Evolutionary conservation across 257 asterid genomes (phyloP).

Genomic region (Nemophila menziesii): DNA sequence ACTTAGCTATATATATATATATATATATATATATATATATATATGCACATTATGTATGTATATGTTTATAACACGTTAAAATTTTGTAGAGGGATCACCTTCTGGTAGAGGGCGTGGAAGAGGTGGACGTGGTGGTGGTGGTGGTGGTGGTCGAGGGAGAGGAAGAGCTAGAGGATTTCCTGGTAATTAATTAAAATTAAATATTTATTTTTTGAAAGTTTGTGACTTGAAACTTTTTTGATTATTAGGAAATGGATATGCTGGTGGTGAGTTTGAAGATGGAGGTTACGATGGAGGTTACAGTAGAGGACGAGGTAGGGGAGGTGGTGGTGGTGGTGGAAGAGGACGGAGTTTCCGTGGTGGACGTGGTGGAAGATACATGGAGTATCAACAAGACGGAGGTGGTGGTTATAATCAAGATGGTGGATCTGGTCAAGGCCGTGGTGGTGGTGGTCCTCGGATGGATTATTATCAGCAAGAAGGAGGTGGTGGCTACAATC

Average conservation of each 20-base stretch:
- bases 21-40: conserved; percentile 5
- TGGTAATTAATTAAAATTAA: conserved; percentile 21
- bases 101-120: conserved; percentile 63
- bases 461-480: no score
- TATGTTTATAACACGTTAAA: no score
- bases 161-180: conserved; percentile 62
- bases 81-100: conserved; percentile 58
- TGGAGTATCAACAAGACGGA: conserved; percentile 38
- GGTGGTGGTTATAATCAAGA: conserved; percentile 63
- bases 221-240: neutral
- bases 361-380: conserved; percentile 77
- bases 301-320: conserved; percentile 63
- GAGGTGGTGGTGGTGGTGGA: conserved; percentile 82
- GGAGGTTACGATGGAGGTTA: conserved; percentile 63
- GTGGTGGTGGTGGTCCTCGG: no score
- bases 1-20: conserved; percentile 1
- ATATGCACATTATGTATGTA: conserved; percentile 1
- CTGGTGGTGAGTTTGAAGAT: conserved; percentile 51
- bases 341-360: conserved; percentile 66
- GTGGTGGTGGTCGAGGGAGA: conserved; percentile 81
- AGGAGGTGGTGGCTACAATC: no score
- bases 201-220: neutral
- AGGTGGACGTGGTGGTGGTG: conserved; percentile 79
- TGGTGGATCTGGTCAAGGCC: conserved; percentile 37
- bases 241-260: conserved; percentile 53